Evolutionary conservation across 148 eudicot species (phyloP), one percentile per base, ranked within the genome.

Genomic region (Amaranthus palmeri): DNA sequence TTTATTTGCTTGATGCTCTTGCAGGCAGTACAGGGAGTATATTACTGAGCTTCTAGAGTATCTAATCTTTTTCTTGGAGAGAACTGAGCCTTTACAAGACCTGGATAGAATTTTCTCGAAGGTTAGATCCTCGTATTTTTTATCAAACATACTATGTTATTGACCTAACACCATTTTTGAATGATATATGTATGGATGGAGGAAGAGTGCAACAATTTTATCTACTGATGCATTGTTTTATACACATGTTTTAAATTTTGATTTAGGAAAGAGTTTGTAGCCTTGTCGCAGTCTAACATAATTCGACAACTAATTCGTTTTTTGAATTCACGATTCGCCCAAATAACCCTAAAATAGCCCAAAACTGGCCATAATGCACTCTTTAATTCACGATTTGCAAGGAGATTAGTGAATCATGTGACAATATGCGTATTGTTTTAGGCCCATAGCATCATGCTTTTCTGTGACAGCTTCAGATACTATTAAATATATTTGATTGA

Each of bases 51-150:
- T 92, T 44, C 78, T 90, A 76, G 96, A 88, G 75, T 90, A 96
- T 84, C 85, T 96, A 52, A 76, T 87, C 54, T 80, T 85, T 49
- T 96, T 90, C 74, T 82, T 92, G 79, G 92, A 90, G 79, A 83
- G 96, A 72, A 90, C 92, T 52, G 99, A 96, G 76, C 99, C 99
- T 74, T 76, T 96, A 80, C 85, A 96, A 78, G 99, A 96, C 78
- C 86, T 96, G 55, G 97, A 90, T 45, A 90, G 96, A 82, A 88
- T 96, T 57, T 87, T 96, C 79, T 83, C 96, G 8, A 96, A 96
- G 99, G 97, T 90, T 61, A 10, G 69, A 44, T 66, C 6, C 61
- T 49, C 15, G 7, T n/a, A 3, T 43, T 10, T 7, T 10, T 10
- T 11, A 67, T 8, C 2, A 7, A 36, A n/a, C 45, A 11, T 7